A percentile compares a stretch with the other conserved stretches of the same genome.
Evolutionary conservation across 1,139 yeast species (phyloP).

Genomic region (Pichia sp.): DNA sequence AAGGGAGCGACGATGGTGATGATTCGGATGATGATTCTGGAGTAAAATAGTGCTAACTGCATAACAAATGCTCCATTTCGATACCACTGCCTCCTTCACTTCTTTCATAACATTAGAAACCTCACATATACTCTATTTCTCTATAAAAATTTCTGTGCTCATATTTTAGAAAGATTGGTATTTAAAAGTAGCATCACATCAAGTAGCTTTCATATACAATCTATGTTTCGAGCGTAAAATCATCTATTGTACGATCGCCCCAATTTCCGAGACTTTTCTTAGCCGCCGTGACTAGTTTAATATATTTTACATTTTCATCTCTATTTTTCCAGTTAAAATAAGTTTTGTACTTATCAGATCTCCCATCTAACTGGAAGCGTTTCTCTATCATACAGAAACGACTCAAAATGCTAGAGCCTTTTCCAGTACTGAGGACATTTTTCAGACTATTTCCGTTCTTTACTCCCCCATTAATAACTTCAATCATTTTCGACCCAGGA

Average conservation of each 20-base stretch:
- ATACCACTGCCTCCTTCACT: background rate
- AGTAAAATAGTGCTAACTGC: background rate
- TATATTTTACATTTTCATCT: background rate
- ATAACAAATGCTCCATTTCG: background rate
- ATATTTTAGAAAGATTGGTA: background rate
- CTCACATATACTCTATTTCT: background rate
- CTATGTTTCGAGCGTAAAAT: background rate
- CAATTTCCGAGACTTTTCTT: background rate
- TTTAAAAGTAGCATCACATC: background rate
- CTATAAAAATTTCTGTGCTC: background rate
- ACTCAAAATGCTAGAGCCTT: conserved; percentile 20
- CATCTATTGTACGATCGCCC: background rate
- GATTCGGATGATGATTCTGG: conserved; percentile 14
- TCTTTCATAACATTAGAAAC: background rate
- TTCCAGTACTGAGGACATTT: conserved; percentile 15
- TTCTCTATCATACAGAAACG: conserved; percentile 16
- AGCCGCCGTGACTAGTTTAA: background rate
- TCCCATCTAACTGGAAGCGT: background rate
- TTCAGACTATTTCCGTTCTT: conserved; percentile 28
- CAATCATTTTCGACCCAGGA: conserved; percentile 17
- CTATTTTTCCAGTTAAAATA: conserved; percentile 15
- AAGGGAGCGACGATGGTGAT: conserved; percentile 25
- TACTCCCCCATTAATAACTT: conserved; percentile 28
- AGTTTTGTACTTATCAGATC: background rate
- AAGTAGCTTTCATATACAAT: background rate